Base-by-base conservation (phyloP, 768 basidiomycete species). In the Tephrocybe sp. region DNA sequence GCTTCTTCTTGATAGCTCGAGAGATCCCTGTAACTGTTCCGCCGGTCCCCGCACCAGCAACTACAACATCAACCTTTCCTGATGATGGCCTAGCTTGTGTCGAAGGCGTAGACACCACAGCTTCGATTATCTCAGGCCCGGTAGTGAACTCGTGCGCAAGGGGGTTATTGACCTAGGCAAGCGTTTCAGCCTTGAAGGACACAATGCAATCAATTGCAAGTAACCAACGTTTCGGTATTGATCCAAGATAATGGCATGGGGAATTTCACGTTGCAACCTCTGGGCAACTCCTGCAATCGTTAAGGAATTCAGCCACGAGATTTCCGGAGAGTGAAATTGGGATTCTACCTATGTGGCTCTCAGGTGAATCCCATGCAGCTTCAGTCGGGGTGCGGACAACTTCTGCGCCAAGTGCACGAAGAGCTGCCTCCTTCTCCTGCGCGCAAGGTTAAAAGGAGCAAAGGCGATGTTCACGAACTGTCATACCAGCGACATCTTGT, bases 331-430 rank as follows among this genome's bases (percentile, higher is more conserved):
- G 46, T 34, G 17, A 53, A 64, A 54, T 58, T 45, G 56, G 62
- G 62, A 74, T 70, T 76, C 77, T 82, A 90, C 92, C 90, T 82
- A 98, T 89, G 65, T 97, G 90, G 55, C 89, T 91, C 39, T 92
- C 87, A 12, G 89, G 87, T 1, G 92, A 84, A 62, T 97, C 88
- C 83, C 84, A 96, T 4, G 89, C 80, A 1, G 89, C 92, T 48
- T 87, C 87, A 10, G 84, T 92, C 4, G 96, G 96, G 4, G 97
- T 98, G 44, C 97, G 89, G 48, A 98, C 76, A 46, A 99, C 93
- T 65, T 93, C 88, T 2, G 97, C 97, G 3, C 97, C 96, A 9
- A 98, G 78, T 0, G 93, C 92, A 35, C 91, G 85, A 23, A 99
- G 76, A 19, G 91, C 80, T 1, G 91, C 91, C 70, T 94, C 93